Base-by-base conservation (phyloP, 768 basidiomycete species). In the Lentinus brumalis region DNA sequence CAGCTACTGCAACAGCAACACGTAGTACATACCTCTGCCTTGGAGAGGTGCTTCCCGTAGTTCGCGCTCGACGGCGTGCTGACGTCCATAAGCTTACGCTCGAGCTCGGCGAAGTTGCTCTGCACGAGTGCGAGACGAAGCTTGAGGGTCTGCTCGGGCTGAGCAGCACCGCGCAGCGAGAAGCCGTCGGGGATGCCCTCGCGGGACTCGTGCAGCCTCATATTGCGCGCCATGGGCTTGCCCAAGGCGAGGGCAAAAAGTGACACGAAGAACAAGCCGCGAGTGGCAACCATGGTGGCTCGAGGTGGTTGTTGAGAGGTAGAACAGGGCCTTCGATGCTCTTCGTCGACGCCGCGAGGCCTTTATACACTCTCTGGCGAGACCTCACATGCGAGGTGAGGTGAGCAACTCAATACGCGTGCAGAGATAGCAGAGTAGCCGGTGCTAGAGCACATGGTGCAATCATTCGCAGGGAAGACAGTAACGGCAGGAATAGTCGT, bases 1-100 rank as follows among this genome's bases (percentile, higher is more conserved):
- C 15, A 35, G 11, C 5, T 12, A 5, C n/a, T 12, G n/a, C 11
- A 40, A 9, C 12, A 11, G 8, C n/a, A 35, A 1, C 16, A 5
- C 8, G 44, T 14, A 14, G 16, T 1, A 53, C 57, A 15, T 21
- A 81, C 78, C 59, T 86, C 81, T 49, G 79, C 81, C 66, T 83
- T 81, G 45, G 80, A 77, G 29, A 87, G 73, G 68, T 88, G 83
- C 57, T 79, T 71, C 11, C 84, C 81, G 63, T 86, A 86, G 40
- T 68, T 54, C 41, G 68, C 50, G 66, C 71, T 76, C 11, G 66
- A 66, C 2, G 77, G 76, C 16, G 71, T 73, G 57, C 73, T 74
- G 64, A 76, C 75, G 46, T 71, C 74, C 44, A 68, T 64, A 10
- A 77, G 70, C 39, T 56, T 67, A 44, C 70, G 55, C 62, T 78